Conservation (phyloP, 306 rosid genomes). For the Fragaria nilgerrensis region DNA sequence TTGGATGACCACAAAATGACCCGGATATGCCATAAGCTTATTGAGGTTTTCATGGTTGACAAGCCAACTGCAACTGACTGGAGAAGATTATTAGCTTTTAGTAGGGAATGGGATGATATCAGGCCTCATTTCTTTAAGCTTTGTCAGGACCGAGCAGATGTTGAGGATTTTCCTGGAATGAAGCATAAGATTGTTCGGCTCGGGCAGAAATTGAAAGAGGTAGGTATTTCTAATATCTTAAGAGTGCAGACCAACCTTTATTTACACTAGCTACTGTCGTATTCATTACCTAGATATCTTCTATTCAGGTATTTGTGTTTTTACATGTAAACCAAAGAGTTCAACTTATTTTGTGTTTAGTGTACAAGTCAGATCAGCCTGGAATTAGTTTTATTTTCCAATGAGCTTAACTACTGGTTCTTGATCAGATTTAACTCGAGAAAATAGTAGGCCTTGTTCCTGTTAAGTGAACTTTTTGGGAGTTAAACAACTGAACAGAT, state of each 20-base stretch:
- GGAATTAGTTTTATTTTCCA: not conserved
- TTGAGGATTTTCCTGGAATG: constrained; percentile 57
- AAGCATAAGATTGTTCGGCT: constrained; percentile 74
- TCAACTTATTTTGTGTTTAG: not conserved
- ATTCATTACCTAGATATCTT: not conserved
- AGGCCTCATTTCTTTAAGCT: constrained; percentile 70
- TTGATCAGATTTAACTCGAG: not conserved
- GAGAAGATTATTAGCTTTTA: constrained; percentile 83
- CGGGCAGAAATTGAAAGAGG: constrained; percentile 86
- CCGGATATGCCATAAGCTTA: constrained; percentile 74
- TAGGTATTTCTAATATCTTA: constrained; percentile 16
- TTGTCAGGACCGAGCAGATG: constrained; percentile 53
- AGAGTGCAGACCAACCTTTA: not conserved
- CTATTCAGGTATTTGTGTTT: not conserved
- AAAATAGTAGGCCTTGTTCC: not conserved
- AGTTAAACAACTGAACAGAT: not conserved
- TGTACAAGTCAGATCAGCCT: not conserved
- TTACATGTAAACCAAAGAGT: not conserved
- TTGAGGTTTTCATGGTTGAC: constrained; percentile 86
- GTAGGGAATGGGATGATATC: constrained; percentile 67
- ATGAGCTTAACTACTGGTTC: not conserved
- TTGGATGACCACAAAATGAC: constrained; percentile 54
- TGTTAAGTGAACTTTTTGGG: not conserved
- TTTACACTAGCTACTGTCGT: not conserved
- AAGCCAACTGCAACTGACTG: constrained; percentile 82